Evolutionary conservation across 768 basidiomycete genomes (phyloP).

Genomic region (Infundibulicybe gibba): DNA sequence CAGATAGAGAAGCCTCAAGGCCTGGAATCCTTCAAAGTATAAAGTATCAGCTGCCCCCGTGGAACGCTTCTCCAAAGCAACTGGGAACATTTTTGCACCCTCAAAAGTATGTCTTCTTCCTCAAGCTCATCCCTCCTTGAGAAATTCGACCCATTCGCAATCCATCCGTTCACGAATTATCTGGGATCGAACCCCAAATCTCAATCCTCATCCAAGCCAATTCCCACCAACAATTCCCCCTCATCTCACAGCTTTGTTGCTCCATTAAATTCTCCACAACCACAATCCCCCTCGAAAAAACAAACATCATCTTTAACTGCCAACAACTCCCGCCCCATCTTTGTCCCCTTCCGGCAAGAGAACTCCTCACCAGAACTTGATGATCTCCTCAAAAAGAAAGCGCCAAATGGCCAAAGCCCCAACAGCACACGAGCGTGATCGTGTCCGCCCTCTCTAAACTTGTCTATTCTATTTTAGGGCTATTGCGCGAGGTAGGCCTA

Average conservation of each 20-base stretch:
- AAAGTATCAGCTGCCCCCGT: no score
- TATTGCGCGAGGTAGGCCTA: no score
- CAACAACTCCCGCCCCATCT: slow-evolving; percentile 1
- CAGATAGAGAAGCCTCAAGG: no score
- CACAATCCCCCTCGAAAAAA: neutral
- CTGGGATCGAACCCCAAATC: slow-evolving; percentile 10
- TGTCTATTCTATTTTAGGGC: no score
- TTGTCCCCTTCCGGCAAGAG: slow-evolving; percentile 13
- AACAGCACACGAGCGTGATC: no score
- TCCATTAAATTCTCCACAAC: slow-evolving; percentile 6
- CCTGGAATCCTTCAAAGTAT: no score
- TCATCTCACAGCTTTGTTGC: slow-evolving; percentile 7
- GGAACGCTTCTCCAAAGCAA: no score
- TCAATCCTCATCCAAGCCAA: slow-evolving; percentile 4
- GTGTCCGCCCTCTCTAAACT: no score
- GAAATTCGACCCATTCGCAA: slow-evolving; percentile 26
- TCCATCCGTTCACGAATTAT: slow-evolving; percentile 27
- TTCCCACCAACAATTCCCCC: neutral
- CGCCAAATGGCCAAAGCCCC: no score
- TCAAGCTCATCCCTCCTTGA: slow-evolving; percentile 15
- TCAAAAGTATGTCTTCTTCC: slow-evolving; percentile 12
- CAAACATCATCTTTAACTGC: neutral
- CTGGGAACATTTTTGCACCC: neutral
- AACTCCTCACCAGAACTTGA: slow-evolving; percentile 14
- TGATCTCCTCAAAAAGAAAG: slow-evolving; percentile 8